phyloP scores from a whole-genome alignment of 148 eudicot genomes.

The Mesembryanthemum crystallinum region DNA sequence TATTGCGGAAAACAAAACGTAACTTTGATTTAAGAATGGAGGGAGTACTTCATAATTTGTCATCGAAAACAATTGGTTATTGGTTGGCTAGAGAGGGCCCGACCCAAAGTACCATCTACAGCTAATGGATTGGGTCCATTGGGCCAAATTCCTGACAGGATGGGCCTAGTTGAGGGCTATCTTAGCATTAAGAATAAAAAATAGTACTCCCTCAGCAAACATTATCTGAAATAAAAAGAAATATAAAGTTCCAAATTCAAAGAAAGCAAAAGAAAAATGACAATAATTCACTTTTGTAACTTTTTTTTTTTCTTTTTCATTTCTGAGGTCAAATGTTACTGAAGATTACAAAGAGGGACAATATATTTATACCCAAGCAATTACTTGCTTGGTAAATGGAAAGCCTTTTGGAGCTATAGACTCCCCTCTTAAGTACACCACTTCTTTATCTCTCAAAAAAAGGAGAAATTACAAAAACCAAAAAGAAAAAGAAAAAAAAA shows the following conservation, averaged over 20 bases:
- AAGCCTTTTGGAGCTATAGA: not conserved
- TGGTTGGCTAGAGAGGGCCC: no score
- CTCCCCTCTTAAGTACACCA: constrained; percentile 15
- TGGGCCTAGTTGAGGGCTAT: no score
- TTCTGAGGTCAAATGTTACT: constrained; percentile 14
- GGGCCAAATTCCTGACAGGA: no score
- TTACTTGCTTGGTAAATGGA: constrained; percentile 18
- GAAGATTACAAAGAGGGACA: constrained; percentile 34
- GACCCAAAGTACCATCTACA: no score
- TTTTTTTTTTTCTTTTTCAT: not conserved
- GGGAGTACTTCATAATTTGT: no score
- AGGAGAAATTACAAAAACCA: not conserved
- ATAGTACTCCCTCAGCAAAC: no score
- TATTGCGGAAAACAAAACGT: no score
- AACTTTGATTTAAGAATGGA: no score
- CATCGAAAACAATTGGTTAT: no score
- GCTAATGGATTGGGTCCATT: no score
- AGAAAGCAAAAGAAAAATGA: not conserved
- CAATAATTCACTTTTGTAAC: not conserved
- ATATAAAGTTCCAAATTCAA: not conserved
- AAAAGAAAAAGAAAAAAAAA: not conserved
- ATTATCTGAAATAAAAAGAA: not conserved
- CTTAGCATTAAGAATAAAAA: no score
- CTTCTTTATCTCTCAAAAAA: not conserved
- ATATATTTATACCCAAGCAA: constrained; percentile 26